Evolutionary conservation across 2,329 filamentous ascomycete genomes (phyloP).

Genomic region (Didymella arachidicola): DNA sequence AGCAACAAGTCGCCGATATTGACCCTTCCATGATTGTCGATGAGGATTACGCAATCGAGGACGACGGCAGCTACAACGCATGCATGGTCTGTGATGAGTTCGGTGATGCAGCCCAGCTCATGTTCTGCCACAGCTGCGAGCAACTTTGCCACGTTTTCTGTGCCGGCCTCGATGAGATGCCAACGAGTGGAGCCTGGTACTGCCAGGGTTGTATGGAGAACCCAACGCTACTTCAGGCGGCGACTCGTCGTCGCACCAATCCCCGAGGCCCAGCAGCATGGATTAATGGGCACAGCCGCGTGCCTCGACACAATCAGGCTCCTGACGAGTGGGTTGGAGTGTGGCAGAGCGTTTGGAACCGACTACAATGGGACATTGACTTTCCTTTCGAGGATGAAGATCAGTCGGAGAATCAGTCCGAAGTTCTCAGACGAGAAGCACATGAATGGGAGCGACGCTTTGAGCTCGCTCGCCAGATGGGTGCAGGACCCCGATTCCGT

Average conservation of each 20-base stretch:
- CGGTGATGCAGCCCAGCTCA: conserved; percentile 82
- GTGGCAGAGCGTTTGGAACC: conserved; percentile 90
- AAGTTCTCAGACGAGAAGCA: conserved; percentile 65
- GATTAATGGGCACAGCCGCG: conserved; percentile 39
- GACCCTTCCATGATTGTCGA: conserved; percentile 82
- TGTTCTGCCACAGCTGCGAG: conserved; percentile 92
- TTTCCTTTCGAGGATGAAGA: conserved; percentile 79
- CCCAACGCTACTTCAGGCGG: conserved; percentile 49
- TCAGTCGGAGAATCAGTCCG: conserved; percentile 65
- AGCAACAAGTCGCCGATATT: conserved; percentile 88
- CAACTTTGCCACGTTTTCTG: conserved; percentile 91
- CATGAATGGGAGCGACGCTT: conserved; percentile 84
- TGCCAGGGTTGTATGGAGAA: conserved; percentile 77
- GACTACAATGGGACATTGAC: conserved; percentile 78
- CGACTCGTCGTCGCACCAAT: conserved; percentile 35
- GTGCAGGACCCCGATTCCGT: conserved; percentile 75
- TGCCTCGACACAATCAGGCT: conserved; percentile 42
- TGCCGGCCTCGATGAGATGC: conserved; percentile 79
- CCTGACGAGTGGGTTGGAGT: conserved; percentile 70
- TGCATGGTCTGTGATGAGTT: conserved; percentile 85
- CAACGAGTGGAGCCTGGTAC: conserved; percentile 79
- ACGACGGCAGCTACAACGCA: conserved; percentile 61
- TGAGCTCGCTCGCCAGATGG: conserved; percentile 80
- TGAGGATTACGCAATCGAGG: conserved; percentile 65
- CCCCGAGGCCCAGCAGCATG: conserved; percentile 44